Evolutionary conservation across 1,284 basidiomycete species (phyloP), one percentile per base, ranked within the genome.

Genomic region (Trichosporon coremiiforme): DNA sequence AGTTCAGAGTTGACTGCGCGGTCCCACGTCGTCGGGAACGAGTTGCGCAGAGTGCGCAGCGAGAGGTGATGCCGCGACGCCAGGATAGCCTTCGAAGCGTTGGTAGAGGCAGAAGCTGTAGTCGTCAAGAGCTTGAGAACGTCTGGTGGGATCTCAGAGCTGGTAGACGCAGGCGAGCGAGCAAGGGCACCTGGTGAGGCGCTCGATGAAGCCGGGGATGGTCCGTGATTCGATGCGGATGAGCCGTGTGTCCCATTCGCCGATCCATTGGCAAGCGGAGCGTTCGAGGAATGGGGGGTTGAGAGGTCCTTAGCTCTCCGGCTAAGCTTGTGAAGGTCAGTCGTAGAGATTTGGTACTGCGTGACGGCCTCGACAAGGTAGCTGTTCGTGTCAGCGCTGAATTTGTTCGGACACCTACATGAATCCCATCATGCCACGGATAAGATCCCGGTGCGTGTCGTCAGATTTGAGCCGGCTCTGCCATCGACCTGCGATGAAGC

Each of bases 351-450:
- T 65, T 80, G 79, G 62, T 80, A 75, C 29, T 72, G 68, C 7
- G 78, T 72, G 12, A 83, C 76, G n/a, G 80, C 81, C 66, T 82
- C 82, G 67, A 83, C 76, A 22, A 82, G 74, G 68, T 81, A 75
- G 71, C 82, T 83, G 66, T 6, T 6, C 2, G 63, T 0, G 53
- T 66, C 63, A 69, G 38, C 47, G 17, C 0, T 3, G 25, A 41
- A 10, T 1, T 31, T 17, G 2, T 45, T 29, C 8, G 36, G 25
- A 25, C 15, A 78, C 80, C 75, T 68, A 82, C 81, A 80, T 78
- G 53, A 83, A 72, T 2, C 82, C 82, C n/a, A 80, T 73, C 80
- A 83, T 79, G 10, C 75, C 80, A 64, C 68, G 74, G 7, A 77
- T 76, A 63, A 71, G 70, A 41, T 78, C 76, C 60, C 72, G 71